Evolutionary conservation across 306 rosid species (phyloP).

Genomic region (Sechiopsis laciniata): DNA sequence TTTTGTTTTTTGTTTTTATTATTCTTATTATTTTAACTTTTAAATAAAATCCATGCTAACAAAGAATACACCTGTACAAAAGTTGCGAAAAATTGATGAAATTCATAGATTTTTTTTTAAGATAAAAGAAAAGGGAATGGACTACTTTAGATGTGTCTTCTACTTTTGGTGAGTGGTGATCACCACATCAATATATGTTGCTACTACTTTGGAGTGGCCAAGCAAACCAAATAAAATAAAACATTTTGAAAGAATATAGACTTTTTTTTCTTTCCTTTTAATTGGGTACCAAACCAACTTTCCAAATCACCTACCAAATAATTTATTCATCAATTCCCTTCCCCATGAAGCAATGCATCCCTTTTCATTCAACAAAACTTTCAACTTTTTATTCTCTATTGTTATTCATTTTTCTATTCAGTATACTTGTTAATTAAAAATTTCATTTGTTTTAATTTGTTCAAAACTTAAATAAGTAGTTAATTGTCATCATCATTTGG

Average conservation of each 20-base stretch:
- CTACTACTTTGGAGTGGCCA: background rate
- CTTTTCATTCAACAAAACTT: slow-evolving; percentile 3
- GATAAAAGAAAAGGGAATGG: background rate
- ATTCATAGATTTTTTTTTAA: too few relatives aligned
- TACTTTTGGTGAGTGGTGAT: slow-evolving; percentile 13
- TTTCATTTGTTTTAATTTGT: background rate
- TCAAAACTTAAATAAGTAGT: background rate
- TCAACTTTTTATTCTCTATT: background rate
- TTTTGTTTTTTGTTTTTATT: too few relatives aligned
- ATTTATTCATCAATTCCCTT: slow-evolving; percentile 5
- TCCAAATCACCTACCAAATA: slow-evolving; percentile 6
- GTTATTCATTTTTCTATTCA: background rate
- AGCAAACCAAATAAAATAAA: background rate
- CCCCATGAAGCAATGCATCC: background rate
- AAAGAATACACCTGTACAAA: too few relatives aligned
- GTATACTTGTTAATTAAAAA: background rate
- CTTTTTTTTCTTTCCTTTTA: background rate
- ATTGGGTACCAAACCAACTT: slow-evolving; percentile 4
- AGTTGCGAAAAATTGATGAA: background rate
- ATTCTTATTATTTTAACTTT: too few relatives aligned
- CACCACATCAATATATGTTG: background rate
- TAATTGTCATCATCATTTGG: background rate
- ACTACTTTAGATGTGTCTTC: background rate
- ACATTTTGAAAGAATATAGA: too few relatives aligned
- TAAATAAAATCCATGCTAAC: too few relatives aligned